phyloP scores from a whole-genome alignment of 352 stramenopile genomes.

The Globisporangium yorkense region DNA sequence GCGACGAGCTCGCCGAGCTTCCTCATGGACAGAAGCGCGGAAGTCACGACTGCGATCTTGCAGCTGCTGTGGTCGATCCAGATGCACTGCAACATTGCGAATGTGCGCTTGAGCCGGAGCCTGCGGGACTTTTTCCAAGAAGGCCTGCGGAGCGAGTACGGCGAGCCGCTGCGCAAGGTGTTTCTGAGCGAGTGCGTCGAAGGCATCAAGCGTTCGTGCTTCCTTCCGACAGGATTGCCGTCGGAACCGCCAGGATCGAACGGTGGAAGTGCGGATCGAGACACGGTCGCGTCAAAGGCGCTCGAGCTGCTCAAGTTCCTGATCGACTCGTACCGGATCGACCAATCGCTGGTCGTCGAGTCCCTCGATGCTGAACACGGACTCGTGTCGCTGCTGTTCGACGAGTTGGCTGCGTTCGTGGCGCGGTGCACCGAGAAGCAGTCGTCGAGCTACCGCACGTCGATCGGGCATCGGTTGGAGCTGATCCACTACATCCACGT shows the following conservation, averaged over 20 bases:
- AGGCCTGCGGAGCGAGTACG: slow-evolving; percentile 66
- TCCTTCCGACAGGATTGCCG: slow-evolving; percentile 15
- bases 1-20: slow-evolving; percentile 59
- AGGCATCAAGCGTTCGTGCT: slow-evolving; percentile 74
- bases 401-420: slow-evolving; percentile 81
- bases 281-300: slow-evolving; percentile 53
- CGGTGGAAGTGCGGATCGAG: slow-evolving; percentile 19
- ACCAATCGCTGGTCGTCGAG: slow-evolving; percentile 63
- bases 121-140: slow-evolving; percentile 79
- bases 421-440: slow-evolving; percentile 45
- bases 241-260: slow-evolving; percentile 1
- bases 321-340: slow-evolving; percentile 77
- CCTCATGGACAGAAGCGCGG: slow-evolving; percentile 57
- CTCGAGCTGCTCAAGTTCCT: slow-evolving; percentile 83
- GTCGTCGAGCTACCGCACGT: slow-evolving; percentile 49
- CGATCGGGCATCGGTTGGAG: slow-evolving; percentile 78
- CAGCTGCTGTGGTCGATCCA: slow-evolving; percentile 83
- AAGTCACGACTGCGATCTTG: slow-evolving; percentile 61
- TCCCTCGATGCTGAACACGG: slow-evolving; percentile 67
- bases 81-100: slow-evolving; percentile 57
- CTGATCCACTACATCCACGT: slow-evolving; percentile 85
- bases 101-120: slow-evolving; percentile 52
- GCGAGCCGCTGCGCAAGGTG: slow-evolving; percentile 53
- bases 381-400: slow-evolving; percentile 73
- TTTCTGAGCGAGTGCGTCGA: slow-evolving; percentile 75